Percentiles rank a stretch among this genome's conserved stretches.
These are phyloP conservation scores for Xylaria intraflava DNA, from an alignment of 495 filamentous ascomycete genomes.

Conservation along the genomic window DNA sequence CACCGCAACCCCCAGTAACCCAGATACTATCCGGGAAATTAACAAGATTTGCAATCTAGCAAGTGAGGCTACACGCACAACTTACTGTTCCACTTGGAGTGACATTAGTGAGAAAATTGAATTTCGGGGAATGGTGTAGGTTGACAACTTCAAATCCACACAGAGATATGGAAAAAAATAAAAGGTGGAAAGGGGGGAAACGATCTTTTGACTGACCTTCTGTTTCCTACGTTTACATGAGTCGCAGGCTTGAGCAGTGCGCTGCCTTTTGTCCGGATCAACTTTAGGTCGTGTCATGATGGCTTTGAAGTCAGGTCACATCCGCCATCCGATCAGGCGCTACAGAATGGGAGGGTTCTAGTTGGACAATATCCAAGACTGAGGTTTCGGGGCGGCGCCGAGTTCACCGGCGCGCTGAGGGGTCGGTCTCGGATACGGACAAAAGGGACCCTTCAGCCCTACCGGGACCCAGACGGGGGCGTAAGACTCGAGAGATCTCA, in stretches of 20 bases:
- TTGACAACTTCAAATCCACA: neutral
- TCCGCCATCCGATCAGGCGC: conserved; percentile 28
- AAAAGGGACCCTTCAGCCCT: conserved; percentile 22
- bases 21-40: neutral
- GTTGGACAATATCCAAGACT: conserved; percentile 20
- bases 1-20: neutral
- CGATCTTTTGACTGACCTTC: conserved; percentile 46
- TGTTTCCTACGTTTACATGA: conserved; percentile 75
- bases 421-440: conserved; percentile 30
- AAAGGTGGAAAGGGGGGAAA: neutral
- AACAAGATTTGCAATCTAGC: neutral
- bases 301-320: conserved; percentile 23
- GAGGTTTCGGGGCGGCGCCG: conserved; percentile 25
- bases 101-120: neutral
- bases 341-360: conserved; percentile 20
- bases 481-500: conserved; percentile 17
- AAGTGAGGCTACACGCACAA: neutral
- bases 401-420: conserved; percentile 20
- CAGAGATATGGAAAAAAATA: neutral
- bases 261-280: conserved; percentile 56
- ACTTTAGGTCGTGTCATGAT: conserved; percentile 58
- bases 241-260: conserved; percentile 64
- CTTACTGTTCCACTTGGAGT: neutral
- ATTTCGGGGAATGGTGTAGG: neutral
- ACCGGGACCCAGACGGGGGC: conserved; percentile 23